Conservation (phyloP, 495 filamentous ascomycete genomes). For the Penicillium bialowiezense region DNA sequence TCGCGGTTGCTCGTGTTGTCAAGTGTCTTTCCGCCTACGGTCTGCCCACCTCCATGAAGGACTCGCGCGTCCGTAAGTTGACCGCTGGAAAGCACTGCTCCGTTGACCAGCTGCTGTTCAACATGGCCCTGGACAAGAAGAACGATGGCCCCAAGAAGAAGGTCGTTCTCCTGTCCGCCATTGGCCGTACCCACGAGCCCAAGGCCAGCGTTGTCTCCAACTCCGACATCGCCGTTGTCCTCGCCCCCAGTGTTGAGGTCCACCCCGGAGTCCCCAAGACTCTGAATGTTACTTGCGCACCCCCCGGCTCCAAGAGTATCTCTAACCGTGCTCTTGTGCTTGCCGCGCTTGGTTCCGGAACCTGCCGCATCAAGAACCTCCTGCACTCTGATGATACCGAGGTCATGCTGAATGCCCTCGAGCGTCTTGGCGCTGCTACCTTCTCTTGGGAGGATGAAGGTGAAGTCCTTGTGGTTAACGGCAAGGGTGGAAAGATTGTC, state of each 20-base stretch:
- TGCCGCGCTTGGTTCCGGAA: slow-evolving; percentile 84
- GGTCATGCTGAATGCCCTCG: slow-evolving; percentile 89
- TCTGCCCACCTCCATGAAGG: slow-evolving; percentile 80
- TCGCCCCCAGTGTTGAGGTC: slow-evolving; percentile 77
- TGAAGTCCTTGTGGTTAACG: slow-evolving; percentile 82
- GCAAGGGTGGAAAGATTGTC: slow-evolving; percentile 79
- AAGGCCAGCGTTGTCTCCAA: slow-evolving; percentile 87
- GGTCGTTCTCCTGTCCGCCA: slow-evolving; percentile 88
- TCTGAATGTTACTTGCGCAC: slow-evolving; percentile 71
- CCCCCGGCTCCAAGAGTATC: slow-evolving; percentile 96
- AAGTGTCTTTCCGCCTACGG: slow-evolving; percentile 95
- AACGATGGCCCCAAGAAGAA: slow-evolving; percentile 95
- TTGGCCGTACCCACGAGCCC: slow-evolving; percentile 82
- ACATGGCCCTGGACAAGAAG: slow-evolving; percentile 99
- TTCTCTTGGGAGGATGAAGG: slow-evolving; percentile 95
- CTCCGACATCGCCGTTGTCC: slow-evolving; percentile 74
- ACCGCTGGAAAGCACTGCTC: slow-evolving; percentile 87
- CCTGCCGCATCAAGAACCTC: slow-evolving; percentile 84
- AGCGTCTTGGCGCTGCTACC: slow-evolving; percentile 78
- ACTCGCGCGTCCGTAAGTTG: slow-evolving; percentile 78
- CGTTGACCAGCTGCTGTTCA: slow-evolving; percentile 81
- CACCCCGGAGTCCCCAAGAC: slow-evolving; percentile 61
- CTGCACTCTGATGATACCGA: slow-evolving; percentile 97
- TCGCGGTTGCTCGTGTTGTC: slow-evolving; percentile 81
- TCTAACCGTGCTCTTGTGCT: slow-evolving; percentile 93